phyloP scores from a whole-genome alignment of 139 green algal species.

The Yamagishiella unicocca region DNA sequence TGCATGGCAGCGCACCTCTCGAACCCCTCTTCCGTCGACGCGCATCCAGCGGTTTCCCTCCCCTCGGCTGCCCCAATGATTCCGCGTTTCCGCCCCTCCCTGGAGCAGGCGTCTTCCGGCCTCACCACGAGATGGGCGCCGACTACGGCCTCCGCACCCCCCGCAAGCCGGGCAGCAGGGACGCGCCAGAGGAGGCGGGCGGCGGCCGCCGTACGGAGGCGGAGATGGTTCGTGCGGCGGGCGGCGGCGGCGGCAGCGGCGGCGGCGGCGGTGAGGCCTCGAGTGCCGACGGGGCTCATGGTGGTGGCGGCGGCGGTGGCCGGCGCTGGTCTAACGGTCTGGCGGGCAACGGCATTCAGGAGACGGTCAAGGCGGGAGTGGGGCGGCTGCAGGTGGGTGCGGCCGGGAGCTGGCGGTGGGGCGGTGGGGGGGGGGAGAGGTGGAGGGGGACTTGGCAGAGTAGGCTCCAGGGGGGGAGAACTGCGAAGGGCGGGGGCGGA shows the following conservation, averaged over 20 bases:
- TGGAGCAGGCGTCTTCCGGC: constrained; percentile 23
- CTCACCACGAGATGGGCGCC: constrained; percentile 17
- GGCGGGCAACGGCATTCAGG: constrained; percentile 1
- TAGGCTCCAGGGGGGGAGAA: too few relatives aligned
- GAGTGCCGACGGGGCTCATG: too few relatives aligned
- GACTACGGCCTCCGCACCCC: constrained; percentile 25
- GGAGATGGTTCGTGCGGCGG: not conserved
- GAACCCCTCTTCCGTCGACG: too few relatives aligned
- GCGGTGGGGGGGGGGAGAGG: too few relatives aligned
- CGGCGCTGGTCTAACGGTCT: not conserved
- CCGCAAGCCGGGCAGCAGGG: constrained; percentile 4
- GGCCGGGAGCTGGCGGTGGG: too few relatives aligned
- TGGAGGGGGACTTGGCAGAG: too few relatives aligned
- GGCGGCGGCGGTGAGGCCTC: not conserved
- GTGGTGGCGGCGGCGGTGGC: not conserved
- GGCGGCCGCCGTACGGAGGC: not conserved
- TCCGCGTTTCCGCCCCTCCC: too few relatives aligned
- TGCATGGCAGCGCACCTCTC: too few relatives aligned
- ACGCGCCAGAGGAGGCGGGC: not conserved
- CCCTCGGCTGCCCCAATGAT: too few relatives aligned
- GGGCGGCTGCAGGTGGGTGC: constrained; percentile 21
- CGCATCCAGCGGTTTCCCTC: too few relatives aligned
- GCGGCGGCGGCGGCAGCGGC: not conserved
- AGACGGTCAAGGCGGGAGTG: constrained; percentile 39
- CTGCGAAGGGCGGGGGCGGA: too few relatives aligned